Conservation (phyloP, 1,139 yeast genomes). For the Hanseniaspora sp. region DNA sequence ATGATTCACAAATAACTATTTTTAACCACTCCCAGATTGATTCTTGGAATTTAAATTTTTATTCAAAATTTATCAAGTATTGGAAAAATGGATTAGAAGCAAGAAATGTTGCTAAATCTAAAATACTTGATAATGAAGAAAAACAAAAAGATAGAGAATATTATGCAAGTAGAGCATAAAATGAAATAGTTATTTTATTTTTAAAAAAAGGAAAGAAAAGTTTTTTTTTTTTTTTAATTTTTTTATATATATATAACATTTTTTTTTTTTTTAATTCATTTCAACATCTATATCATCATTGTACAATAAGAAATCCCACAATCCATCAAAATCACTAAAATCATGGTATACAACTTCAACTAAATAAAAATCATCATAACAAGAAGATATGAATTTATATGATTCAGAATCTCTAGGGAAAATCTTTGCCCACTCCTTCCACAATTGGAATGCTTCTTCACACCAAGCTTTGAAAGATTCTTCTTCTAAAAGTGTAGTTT, state of each 20-base stretch:
- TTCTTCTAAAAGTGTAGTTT: slow-evolving; percentile 77
- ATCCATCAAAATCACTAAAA: slow-evolving; percentile 57
- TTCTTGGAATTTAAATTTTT: slow-evolving; percentile 27
- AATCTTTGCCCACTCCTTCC: slow-evolving; percentile 85
- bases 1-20: slow-evolving; percentile 22
- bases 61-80: slow-evolving; percentile 24
- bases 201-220: too few relatives aligned
- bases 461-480: slow-evolving; percentile 88
- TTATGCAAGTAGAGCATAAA: slow-evolving; percentile 5
- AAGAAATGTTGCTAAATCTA: not conserved
- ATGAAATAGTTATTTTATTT: too few relatives aligned
- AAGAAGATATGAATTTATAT: slow-evolving; percentile 47
- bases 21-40: slow-evolving; percentile 22
- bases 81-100: slow-evolving; percentile 20
- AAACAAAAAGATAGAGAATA: slow-evolving; percentile 9
- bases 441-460: slow-evolving; percentile 82
- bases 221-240: too few relatives aligned
- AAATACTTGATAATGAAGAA: slow-evolving; percentile 21
- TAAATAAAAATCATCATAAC: slow-evolving; percentile 55
- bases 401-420: slow-evolving; percentile 41
- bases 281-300: slow-evolving; percentile 1
- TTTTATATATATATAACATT: not conserved
- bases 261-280: not conserved
- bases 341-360: slow-evolving; percentile 83
- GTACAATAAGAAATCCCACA: slow-evolving; percentile 48